Percentiles rank a stretch among this genome's conserved stretches.
phyloP scores from a whole-genome alignment of 805 yeast species.

The Candida tammaniensis region DNA sequence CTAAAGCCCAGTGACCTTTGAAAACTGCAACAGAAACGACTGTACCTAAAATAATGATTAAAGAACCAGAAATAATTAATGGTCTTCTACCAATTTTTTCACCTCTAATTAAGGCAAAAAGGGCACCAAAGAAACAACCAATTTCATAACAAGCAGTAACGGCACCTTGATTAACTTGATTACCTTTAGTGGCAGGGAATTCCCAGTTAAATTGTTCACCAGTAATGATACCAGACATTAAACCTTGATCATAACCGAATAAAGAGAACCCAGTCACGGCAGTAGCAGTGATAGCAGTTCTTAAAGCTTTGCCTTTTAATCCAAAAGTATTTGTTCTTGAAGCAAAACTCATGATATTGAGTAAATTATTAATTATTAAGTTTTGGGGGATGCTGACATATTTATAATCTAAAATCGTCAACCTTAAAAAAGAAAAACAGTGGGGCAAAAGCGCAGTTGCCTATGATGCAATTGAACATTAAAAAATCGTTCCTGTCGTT shows the following conservation, averaged over 20 bases:
- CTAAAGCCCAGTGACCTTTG: slow-evolving; percentile 49
- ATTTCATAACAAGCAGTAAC: slow-evolving; percentile 62
- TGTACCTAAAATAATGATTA: slow-evolving; percentile 41
- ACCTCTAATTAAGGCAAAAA: slow-evolving; percentile 38
- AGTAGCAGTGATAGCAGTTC: slow-evolving; percentile 24
- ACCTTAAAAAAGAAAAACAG: slow-evolving; percentile 4
- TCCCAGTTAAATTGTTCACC: slow-evolving; percentile 35
- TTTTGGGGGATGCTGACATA: slow-evolving; percentile 4
- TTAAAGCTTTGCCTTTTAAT: slow-evolving; percentile 48
- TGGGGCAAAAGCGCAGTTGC: slow-evolving; percentile 4
- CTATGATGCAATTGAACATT: slow-evolving; percentile 9
- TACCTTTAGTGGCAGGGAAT: slow-evolving; percentile 35
- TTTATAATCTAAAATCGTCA: slow-evolving; percentile 4
- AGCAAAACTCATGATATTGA: too few species aligned
- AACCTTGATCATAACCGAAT: slow-evolving; percentile 40
- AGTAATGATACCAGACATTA: slow-evolving; percentile 44
- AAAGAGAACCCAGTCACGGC: slow-evolving; percentile 32
- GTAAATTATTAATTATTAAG: background rate
- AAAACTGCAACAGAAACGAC: slow-evolving; percentile 35
- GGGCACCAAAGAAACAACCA: slow-evolving; percentile 54
- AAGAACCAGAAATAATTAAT: slow-evolving; percentile 33
- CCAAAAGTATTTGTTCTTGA: slow-evolving; percentile 54
- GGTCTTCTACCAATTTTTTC: slow-evolving; percentile 44
- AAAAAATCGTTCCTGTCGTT: slow-evolving; percentile 1
- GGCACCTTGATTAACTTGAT: slow-evolving; percentile 59